These are phyloP conservation scores for Talaromyces amestolkiae DNA, from an alignment of 2,329 filamentous ascomycete species.

Conservation along the genomic window DNA sequence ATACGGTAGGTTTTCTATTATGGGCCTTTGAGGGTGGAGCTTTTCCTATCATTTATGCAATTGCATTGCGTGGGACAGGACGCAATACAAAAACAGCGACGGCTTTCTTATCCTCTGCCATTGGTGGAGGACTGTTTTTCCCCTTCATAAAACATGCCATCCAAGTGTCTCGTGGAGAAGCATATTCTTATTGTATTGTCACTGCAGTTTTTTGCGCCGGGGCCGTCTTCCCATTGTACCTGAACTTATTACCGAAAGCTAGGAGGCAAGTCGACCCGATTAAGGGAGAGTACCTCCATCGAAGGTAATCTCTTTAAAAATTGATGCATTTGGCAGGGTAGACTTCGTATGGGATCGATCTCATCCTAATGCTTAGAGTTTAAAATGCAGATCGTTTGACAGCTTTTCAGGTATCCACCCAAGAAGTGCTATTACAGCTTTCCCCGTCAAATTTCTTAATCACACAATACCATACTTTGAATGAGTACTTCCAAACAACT, in stretches of 20 bases:
- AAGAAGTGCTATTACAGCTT: too few relatives aligned
- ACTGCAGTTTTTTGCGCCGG: background rate
- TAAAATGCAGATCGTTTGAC: too few relatives aligned
- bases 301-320: background rate
- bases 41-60: slow-evolving; percentile 59
- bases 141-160: background rate
- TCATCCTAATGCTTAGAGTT: too few relatives aligned
- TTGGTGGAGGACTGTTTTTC: slow-evolving; percentile 37
- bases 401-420: too few relatives aligned
- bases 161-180: background rate
- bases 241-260: background rate
- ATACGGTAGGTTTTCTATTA: slow-evolving; percentile 50
- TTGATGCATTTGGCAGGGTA: too few relatives aligned
- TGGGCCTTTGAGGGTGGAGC: slow-evolving; percentile 61
- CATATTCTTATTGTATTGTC: background rate
- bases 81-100: slow-evolving; percentile 57
- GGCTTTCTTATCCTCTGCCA: slow-evolving; percentile 53
- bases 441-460: too few relatives aligned
- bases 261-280: background rate
- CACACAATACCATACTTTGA: too few relatives aligned
- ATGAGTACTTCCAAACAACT: too few relatives aligned
- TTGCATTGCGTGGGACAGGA: slow-evolving; percentile 57
- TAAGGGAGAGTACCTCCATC: background rate
- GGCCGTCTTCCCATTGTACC: background rate
- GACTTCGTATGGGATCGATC: too few relatives aligned